Evolutionary conservation across 805 yeast species (phyloP).

Genomic region (Blastobotrys americana): DNA sequence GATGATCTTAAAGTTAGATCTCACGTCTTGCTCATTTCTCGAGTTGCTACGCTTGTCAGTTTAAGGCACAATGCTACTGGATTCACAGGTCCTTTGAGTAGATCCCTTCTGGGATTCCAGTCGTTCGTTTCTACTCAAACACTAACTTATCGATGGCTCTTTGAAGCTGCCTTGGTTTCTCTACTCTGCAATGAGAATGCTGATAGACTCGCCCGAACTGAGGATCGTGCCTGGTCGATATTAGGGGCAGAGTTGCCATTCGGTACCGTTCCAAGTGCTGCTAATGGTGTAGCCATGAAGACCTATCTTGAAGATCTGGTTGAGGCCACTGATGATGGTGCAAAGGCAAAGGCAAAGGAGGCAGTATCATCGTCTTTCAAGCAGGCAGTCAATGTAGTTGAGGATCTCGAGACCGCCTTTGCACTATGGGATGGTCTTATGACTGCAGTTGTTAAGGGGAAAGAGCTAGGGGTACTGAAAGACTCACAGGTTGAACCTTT

Average conservation of each 20-base stretch:
- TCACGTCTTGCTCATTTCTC: slow-evolving; percentile 39
- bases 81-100: slow-evolving; percentile 65
- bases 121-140: slow-evolving; percentile 52
- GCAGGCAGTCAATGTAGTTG: slow-evolving; percentile 22
- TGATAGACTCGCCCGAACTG: slow-evolving; percentile 40
- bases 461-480: slow-evolving; percentile 32
- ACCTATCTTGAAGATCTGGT: slow-evolving; percentile 40
- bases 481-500: slow-evolving; percentile 24
- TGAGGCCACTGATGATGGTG: slow-evolving; percentile 6
- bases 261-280: slow-evolving; percentile 50
- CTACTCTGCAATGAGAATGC: slow-evolving; percentile 47
- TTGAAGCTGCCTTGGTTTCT: slow-evolving; percentile 46
- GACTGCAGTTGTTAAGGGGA: slow-evolving; percentile 32
- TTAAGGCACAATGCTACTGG: slow-evolving; percentile 45
- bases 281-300: slow-evolving; percentile 54
- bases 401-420: slow-evolving; percentile 22
- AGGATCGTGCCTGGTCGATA: slow-evolving; percentile 49
- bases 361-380: slow-evolving; percentile 22
- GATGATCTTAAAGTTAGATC: slow-evolving; percentile 25
- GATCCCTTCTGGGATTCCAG: slow-evolving; percentile 57
- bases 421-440: slow-evolving; percentile 25
- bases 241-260: slow-evolving; percentile 58
- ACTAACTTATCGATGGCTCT: slow-evolving; percentile 44
- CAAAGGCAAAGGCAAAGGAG: slow-evolving; percentile 8
- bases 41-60: slow-evolving; percentile 42